A percentile compares a stretch with the other conserved stretches of the same genome.
These are phyloP conservation scores for Melanogaster broomeanus DNA, from an alignment of 768 basidiomycete genomes.

Conservation along the genomic window DNA sequence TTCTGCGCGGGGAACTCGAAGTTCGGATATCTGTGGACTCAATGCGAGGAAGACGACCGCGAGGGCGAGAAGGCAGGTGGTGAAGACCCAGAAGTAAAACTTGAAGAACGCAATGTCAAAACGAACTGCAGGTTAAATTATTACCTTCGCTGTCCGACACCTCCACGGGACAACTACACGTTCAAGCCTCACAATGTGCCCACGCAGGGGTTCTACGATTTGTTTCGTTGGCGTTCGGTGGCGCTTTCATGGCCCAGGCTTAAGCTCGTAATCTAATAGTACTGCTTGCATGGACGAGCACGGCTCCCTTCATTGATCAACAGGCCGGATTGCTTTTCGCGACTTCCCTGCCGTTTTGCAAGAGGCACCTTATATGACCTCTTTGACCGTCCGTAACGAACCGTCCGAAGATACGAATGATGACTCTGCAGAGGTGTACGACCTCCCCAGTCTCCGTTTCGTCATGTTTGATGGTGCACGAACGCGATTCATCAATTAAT, in stretches of 20 bases:
- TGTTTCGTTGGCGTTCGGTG: neutral
- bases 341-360: slow-evolving; percentile 1
- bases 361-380: neutral
- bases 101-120: neutral
- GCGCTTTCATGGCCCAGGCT: slow-evolving; percentile 1
- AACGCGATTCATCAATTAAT: neutral
- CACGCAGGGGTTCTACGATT: slow-evolving; percentile 3
- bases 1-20: neutral
- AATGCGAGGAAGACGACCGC: slow-evolving; percentile 2
- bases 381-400: slow-evolving; percentile 1
- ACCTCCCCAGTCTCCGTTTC: neutral
- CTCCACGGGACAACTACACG: slow-evolving; percentile 2
- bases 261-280: neutral
- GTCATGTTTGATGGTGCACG: neutral
- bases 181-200: neutral
- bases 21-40: neutral
- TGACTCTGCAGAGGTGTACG: neutral
- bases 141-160: neutral
- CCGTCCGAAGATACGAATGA: neutral
- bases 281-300: neutral
- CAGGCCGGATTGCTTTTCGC: neutral
- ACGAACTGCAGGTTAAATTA: neutral
- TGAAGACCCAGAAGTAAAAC: neutral
- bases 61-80: neutral
- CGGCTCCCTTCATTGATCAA: neutral